Conservation (phyloP, 2,329 filamentous ascomycete species). For the Fusarium brachygibbosum region DNA sequence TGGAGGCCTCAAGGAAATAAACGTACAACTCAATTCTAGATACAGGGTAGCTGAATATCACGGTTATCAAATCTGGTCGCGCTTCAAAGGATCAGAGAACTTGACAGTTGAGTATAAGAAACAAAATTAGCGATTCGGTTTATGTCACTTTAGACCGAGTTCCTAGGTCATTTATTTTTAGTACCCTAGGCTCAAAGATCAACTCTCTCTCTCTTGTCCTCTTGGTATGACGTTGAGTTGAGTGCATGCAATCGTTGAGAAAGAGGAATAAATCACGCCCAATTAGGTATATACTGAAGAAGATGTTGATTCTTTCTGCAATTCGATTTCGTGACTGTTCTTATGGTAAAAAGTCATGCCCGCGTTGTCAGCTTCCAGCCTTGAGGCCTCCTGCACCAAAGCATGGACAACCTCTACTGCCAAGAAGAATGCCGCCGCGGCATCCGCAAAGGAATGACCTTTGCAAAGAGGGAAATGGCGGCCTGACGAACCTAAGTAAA, state of each 20-base stretch:
- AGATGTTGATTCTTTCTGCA: neutral
- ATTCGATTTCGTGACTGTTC: neutral
- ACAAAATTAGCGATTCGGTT: neutral
- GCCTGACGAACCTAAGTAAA: slow-evolving; percentile 1
- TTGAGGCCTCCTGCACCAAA: neutral
- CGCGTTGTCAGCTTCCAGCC: neutral
- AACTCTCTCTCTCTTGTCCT: too few relatives aligned
- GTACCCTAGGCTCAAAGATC: too few relatives aligned
- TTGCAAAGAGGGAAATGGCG: slow-evolving; percentile 7
- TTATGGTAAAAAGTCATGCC: neutral
- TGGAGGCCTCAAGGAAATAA: neutral
- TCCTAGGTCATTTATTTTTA: neutral
- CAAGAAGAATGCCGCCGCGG: neutral
- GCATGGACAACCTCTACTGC: neutral
- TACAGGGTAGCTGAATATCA: neutral
- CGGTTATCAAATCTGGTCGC: neutral
- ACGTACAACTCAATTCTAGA: neutral
- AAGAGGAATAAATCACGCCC: too few relatives aligned
- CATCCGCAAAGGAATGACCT: neutral
- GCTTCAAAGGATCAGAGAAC: neutral
- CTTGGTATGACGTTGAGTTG: too few relatives aligned
- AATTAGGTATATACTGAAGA: neutral
- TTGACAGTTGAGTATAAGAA: neutral
- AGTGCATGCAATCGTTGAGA: too few relatives aligned
- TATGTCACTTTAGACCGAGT: neutral